These are phyloP conservation scores for Fusarium sp. DNA, from an alignment of 2,329 filamentous ascomycete species.

Conservation along the genomic window DNA sequence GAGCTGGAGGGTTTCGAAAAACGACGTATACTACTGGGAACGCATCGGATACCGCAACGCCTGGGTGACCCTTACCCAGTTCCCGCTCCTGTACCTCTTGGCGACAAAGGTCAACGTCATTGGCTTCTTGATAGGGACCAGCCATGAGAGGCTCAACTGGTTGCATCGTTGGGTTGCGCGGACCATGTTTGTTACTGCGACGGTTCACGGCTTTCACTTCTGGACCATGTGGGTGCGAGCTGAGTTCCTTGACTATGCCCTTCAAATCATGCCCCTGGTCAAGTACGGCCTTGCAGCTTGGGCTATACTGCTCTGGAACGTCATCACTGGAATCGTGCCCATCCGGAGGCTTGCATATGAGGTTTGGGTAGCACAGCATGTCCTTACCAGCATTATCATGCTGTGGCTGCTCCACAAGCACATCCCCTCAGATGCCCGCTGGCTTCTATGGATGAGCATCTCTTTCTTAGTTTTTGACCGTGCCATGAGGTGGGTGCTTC, in stretches of 20 bases:
- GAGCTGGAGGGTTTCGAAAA: slow-evolving; percentile 58
- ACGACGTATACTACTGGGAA: slow-evolving; percentile 69
- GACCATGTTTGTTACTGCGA: slow-evolving; percentile 74
- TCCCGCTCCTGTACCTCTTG: slow-evolving; percentile 72
- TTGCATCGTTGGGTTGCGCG: slow-evolving; percentile 77
- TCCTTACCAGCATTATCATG: slow-evolving; percentile 69
- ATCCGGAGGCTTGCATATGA: slow-evolving; percentile 75
- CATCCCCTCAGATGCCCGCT: slow-evolving; percentile 67
- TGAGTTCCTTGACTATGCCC: slow-evolving; percentile 67
- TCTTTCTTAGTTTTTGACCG: slow-evolving; percentile 72
- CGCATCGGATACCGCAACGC: slow-evolving; percentile 75
- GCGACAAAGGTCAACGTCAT: slow-evolving; percentile 69
- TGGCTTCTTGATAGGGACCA: slow-evolving; percentile 69
- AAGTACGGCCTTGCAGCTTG: slow-evolving; percentile 75
- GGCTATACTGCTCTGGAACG: slow-evolving; percentile 73
- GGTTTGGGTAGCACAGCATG: slow-evolving; percentile 75
- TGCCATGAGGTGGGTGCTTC: slow-evolving; percentile 59
- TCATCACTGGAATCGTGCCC: slow-evolving; percentile 70
- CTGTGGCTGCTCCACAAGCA: slow-evolving; percentile 73
- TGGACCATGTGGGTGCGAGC: slow-evolving; percentile 71
- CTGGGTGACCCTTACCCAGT: slow-evolving; percentile 72
- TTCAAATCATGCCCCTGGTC: slow-evolving; percentile 71
- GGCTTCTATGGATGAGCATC: slow-evolving; percentile 74
- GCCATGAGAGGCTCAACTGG: slow-evolving; percentile 78
- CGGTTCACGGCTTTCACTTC: slow-evolving; percentile 77